phyloP scores from a whole-genome alignment of 805 yeast genomes.

The Naumovozyma baii region DNA sequence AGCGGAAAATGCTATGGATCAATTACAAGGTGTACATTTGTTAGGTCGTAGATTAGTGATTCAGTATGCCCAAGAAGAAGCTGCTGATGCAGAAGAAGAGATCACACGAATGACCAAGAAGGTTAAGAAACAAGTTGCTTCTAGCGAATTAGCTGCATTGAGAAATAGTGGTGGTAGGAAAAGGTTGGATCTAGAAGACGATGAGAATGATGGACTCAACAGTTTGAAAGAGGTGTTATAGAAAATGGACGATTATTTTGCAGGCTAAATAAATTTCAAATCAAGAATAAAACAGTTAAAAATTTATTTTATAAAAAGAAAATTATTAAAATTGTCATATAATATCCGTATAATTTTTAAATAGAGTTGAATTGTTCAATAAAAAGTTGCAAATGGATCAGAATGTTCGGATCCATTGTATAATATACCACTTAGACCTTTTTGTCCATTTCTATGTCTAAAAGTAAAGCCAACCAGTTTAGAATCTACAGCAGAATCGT shows the following conservation, averaged over 20 bases:
- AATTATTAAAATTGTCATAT: too few relatives aligned
- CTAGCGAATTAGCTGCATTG: slow-evolving; percentile 61
- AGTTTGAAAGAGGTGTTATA: slow-evolving; percentile 5
- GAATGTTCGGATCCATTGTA: slow-evolving; percentile 30
- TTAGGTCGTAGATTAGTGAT: slow-evolving; percentile 89
- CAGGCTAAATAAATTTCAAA: too few relatives aligned
- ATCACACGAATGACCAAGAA: slow-evolving; percentile 83
- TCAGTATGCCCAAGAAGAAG: slow-evolving; percentile 81
- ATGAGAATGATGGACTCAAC: slow-evolving; percentile 21
- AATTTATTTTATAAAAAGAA: too few relatives aligned
- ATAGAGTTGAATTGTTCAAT: neutral
- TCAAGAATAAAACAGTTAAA: too few relatives aligned
- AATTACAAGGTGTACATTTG: slow-evolving; percentile 90
- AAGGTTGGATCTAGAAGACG: slow-evolving; percentile 47
- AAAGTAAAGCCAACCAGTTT: slow-evolving; percentile 93
- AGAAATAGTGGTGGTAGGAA: slow-evolving; percentile 67
- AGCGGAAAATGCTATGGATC: slow-evolving; percentile 90
- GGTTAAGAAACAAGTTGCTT: slow-evolving; percentile 72
- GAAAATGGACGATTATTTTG: too few relatives aligned
- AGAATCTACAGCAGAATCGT: slow-evolving; percentile 48
- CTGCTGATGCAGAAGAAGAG: slow-evolving; percentile 80
- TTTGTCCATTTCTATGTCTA: slow-evolving; percentile 54
- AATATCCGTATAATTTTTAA: too few relatives aligned
- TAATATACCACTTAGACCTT: slow-evolving; percentile 31
- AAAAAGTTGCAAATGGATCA: slow-evolving; percentile 27